These are phyloP conservation scores for Austroboletus novae-zelandiae DNA, from an alignment of 1,284 basidiomycete species.

Conservation along the genomic window DNA sequence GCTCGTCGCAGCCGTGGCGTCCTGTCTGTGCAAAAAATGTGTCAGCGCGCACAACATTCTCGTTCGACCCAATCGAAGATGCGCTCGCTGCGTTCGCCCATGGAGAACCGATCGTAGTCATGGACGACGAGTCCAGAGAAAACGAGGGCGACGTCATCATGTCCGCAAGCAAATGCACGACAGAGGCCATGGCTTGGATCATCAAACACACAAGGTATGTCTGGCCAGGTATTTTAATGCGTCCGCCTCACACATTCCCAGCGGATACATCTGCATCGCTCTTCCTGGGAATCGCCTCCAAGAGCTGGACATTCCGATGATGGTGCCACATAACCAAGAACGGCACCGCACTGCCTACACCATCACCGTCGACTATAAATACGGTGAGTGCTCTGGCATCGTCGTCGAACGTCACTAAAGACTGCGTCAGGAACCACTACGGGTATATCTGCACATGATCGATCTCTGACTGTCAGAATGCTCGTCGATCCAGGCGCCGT, in stretches of 20 bases:
- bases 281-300: constrained; percentile 76
- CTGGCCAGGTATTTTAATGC: constrained; percentile 2
- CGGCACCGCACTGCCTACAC: constrained; percentile 95
- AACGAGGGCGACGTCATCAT: constrained; percentile 95
- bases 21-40: constrained; percentile 11
- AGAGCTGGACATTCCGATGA: constrained; percentile 88
- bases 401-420: too few species aligned
- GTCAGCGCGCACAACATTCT: constrained; percentile 37
- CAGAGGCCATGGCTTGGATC: constrained; percentile 99
- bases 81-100: constrained; percentile 76
- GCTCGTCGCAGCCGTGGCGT: constrained; percentile 17
- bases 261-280: constrained; percentile 94
- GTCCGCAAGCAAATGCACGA: constrained; percentile 78
- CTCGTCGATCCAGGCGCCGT: constrained; percentile 62
- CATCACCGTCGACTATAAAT: constrained; percentile 92
- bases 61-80: constrained; percentile 74
- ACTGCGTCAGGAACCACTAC: constrained; percentile 75
- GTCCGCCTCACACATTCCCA: constrained; percentile 33
- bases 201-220: constrained; percentile 90
- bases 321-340: constrained; percentile 91
- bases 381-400: constrained; percentile 49
- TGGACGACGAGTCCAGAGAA: constrained; percentile 92
- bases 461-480: constrained; percentile 82
- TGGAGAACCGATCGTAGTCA: constrained; percentile 92
- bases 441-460: constrained; percentile 96